Base-by-base conservation (phyloP, 139 green algal species). In the Coelastrella sp. region DNA sequence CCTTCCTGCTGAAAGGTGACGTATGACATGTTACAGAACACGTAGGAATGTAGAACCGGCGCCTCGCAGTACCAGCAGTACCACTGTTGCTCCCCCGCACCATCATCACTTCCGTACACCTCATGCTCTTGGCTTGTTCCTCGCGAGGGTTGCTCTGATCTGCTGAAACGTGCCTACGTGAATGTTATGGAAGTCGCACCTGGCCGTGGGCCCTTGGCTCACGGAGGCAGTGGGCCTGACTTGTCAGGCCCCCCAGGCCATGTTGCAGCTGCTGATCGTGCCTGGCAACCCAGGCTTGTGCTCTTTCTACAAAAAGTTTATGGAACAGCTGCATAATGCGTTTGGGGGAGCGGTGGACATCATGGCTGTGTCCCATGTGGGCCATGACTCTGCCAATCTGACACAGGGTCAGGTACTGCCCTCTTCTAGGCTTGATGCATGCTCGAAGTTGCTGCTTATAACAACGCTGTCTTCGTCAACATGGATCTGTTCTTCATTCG, bases 211-310 rank as follows among this genome's bases (percentile, higher is more conserved):
- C 5, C 77, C 76, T 56, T 80, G 61, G 87, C 23, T 60, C 20
- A 86, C 87, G 22, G 87, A 91, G 47, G 64, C 77, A 17, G 56
- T 86, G 17, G 65, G 77, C 14, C 10, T 80, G 7, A 17, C 76
- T 20, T 59, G 23, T 58, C 61, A 19, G 20, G 17, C 4, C 7
- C 17, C 14, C 64, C 54, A 59, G 7, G 54, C 85, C 16, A 14
- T 16, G 68, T 87, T 94, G 0, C 86, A 93, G 75, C 83, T 93
- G 19, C 56, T 94, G 61, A 80, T 94, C 3, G 6, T 93, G 6
- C 90, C 90, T 3, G 92, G 92, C 66, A 94, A 94, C 79, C 92
- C 92, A 0, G 92, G 92, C 19, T 57, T 80, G 56, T 81, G 83
- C 88, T 3, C 4, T 5, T 94, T 91, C 83, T 94, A 93, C 74